phyloP scores from a whole-genome alignment of 208 protist genomes.

The Wallacemonas rigidus region DNA sequence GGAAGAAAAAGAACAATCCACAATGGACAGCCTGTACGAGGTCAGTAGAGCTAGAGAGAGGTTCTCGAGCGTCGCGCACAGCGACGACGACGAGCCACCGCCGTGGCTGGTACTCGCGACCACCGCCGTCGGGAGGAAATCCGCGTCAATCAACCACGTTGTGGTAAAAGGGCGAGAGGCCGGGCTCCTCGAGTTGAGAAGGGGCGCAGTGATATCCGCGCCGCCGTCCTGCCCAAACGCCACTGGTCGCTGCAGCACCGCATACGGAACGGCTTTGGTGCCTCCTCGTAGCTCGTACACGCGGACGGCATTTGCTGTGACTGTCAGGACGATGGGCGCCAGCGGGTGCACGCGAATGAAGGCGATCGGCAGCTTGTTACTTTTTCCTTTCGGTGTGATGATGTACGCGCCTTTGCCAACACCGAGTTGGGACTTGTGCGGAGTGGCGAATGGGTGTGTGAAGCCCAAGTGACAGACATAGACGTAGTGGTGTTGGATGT shows the following conservation, averaged over 20 bases:
- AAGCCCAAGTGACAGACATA: conserved; percentile 37
- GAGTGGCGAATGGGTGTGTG: conserved; percentile 28
- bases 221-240: neutral
- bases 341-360: conserved; percentile 42
- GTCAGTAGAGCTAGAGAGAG: conserved; percentile 27
- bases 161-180: conserved; percentile 12
- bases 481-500: conserved; percentile 9
- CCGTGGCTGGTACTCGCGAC: neutral
- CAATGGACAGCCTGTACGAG: conserved; percentile 11
- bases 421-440: conserved; percentile 17
- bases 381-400: conserved; percentile 17
- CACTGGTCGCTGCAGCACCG: conserved; percentile 8
- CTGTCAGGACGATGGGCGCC: conserved; percentile 32
- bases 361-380: conserved; percentile 5
- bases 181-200: conserved; percentile 10
- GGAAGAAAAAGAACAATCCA: conserved; percentile 19
- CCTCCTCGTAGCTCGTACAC: conserved; percentile 30
- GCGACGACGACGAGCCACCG: neutral
- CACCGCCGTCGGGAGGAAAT: conserved; percentile 23
- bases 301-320: conserved; percentile 26
- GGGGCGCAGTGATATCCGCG: neutral
- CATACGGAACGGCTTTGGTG: conserved; percentile 2
- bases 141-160: conserved; percentile 25
- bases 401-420: conserved; percentile 30
- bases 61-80: neutral